Evolutionary conservation across 768 basidiomycete genomes (phyloP).

Genomic region (Rhodotorula babjevae): DNA sequence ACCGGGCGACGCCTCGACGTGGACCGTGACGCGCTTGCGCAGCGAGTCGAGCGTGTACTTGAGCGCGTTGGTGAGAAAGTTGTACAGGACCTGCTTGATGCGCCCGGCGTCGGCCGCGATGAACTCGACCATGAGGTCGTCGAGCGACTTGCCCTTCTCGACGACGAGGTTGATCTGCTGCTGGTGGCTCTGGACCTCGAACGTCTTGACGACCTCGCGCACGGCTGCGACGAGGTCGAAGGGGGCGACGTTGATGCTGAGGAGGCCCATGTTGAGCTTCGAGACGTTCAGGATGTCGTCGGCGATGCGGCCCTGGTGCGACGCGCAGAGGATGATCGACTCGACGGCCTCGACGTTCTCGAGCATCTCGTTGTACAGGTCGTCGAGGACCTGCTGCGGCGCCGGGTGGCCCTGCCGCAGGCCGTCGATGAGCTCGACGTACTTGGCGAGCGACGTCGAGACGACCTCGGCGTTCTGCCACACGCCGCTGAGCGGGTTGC

Average conservation of each 20-base stretch:
- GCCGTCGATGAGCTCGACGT: constrained; percentile 22
- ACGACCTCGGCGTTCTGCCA: constrained; percentile 40
- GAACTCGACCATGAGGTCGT: constrained; percentile 5
- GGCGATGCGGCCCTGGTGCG: constrained; percentile 32
- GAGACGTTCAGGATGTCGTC: constrained; percentile 36
- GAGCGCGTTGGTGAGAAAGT: constrained; percentile 23
- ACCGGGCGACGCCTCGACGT: constrained; percentile 9
- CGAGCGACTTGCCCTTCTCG: constrained; percentile 8
- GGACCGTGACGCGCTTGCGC: constrained; percentile 13
- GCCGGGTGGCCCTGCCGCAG: constrained; percentile 1
- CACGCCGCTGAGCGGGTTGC: constrained; percentile 34
- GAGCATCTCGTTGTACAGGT: constrained; percentile 23
- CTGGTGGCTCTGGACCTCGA: constrained; percentile 30
- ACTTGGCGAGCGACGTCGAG: constrained; percentile 23
- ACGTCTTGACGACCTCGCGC: constrained; percentile 21
- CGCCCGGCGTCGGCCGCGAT: constrained; percentile 26
- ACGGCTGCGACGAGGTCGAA: constrained; percentile 20
- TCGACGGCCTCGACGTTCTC: constrained; percentile 35
- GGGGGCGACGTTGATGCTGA: constrained; percentile 14
- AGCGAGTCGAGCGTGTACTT: constrained; percentile 11
- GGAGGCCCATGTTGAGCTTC: constrained; percentile 34
- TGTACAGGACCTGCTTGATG: constrained; percentile 30
- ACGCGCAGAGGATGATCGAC: constrained; percentile 35
- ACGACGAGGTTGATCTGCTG: constrained; percentile 28
- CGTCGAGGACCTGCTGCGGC: background rate